Base-by-base conservation (phyloP, 768 basidiomycete genomes). In the Dioszegia hungarica region DNA sequence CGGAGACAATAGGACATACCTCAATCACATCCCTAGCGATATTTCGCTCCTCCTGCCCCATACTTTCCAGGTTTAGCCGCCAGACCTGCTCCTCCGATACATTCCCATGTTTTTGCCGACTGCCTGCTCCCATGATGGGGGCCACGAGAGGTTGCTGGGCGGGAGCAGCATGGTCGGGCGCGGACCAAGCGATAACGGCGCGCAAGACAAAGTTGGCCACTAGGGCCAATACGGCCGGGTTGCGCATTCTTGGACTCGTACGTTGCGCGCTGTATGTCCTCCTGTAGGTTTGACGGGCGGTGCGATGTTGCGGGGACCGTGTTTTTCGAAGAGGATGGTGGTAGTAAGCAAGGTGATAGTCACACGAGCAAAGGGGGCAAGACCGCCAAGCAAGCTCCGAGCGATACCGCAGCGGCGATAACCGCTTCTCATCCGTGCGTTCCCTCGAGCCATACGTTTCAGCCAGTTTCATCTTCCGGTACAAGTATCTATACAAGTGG, bases 51-150 rank as follows among this genome's bases (percentile, higher is more conserved):
- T 45, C 37, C 5, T 56, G 27, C 10, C 29, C 31, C 20, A 57
- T n/a, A 5, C 27, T 45, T 17, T 27, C 52, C 56, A 63, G 56
- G 28, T 67, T 55, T 8, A 72, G 27, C 20, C 67, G 44, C 64
- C 67, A 72, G 10, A 72, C 67, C 54, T 64, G 60, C 6, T 71
- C n/a, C 44, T 36, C 62, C 63, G 34, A 55, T 56, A 44, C 63
- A 67, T 3, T 47, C 45, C 17, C 25, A 3, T 29, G 10, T 28
- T 15, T 37, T 24, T 10, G 9, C 36, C 3, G 15, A 29, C 17
- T 24, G 3, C 15, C 34, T 15, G 12, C 24, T 17, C 45, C 27
- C 6, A 14, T 15, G 5, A 29, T 10, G 15, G 27, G 24, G 19
- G 36, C 22, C 12, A 15, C 19, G 24, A 51, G 38, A 17, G 49